Conservation (phyloP, 345 rosid genomes). For the Carallia brachiata region DNA sequence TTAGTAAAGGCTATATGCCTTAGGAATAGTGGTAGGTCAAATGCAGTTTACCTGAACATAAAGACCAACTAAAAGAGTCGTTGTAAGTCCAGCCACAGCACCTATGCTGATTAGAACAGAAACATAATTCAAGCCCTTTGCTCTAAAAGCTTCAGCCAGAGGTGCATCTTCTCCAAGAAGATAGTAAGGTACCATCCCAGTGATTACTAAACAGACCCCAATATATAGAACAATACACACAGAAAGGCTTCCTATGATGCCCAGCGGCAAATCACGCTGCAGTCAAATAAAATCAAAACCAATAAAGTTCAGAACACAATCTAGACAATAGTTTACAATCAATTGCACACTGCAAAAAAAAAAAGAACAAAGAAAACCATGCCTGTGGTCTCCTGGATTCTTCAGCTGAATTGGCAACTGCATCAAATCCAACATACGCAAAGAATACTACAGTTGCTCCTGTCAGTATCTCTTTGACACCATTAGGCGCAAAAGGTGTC, state of each 20-base stretch:
- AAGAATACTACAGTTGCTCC: conserved; percentile 96
- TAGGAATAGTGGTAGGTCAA: neutral
- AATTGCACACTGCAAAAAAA: neutral
- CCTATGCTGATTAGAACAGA: conserved; percentile 80
- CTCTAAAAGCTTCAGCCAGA: conserved; percentile 71
- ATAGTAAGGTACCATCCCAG: conserved; percentile 90
- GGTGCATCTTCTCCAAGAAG: conserved; percentile 91
- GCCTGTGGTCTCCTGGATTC: conserved; percentile 93
- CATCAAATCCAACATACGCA: conserved; percentile 98
- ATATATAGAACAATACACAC: conserved; percentile 68
- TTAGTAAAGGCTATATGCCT: too few species aligned
- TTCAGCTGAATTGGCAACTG: conserved; percentile 97
- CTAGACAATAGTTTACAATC: too few species aligned
- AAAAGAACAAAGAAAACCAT: conserved; percentile 13
- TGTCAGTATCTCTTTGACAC: conserved; percentile 66
- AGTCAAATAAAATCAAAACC: conserved; percentile 13
- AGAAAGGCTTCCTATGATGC: conserved; percentile 86
- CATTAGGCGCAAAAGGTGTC: conserved; percentile 94
- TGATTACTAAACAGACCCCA: conserved; percentile 84
- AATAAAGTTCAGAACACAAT: too few species aligned
- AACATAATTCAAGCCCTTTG: conserved; percentile 82
- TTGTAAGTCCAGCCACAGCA: conserved; percentile 97
- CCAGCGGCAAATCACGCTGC: conserved; percentile 90
- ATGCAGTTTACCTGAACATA: conserved; percentile 80
- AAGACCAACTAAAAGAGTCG: conserved; percentile 90